A percentile compares a stretch with the other conserved stretches of the same genome.
Evolutionary conservation across 2,329 filamentous ascomycete genomes (phyloP).

Genomic region (Claviceps pusilla): DNA sequence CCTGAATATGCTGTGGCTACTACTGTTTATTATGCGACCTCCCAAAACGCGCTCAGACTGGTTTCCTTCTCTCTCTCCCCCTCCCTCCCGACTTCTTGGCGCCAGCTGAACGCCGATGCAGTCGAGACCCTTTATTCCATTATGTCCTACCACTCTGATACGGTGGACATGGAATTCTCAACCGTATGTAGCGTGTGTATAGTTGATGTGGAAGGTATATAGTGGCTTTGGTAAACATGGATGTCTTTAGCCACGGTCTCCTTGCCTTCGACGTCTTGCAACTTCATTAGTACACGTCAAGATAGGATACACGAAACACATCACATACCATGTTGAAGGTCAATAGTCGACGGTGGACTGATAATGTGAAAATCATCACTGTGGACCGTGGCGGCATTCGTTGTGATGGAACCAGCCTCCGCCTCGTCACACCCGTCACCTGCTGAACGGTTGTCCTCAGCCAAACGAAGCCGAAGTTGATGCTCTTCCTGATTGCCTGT

Average conservation of each 20-base stretch:
- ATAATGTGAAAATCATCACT: conserved; percentile 20
- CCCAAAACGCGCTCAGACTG: neutral
- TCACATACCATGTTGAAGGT: neutral
- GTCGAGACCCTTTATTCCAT: neutral
- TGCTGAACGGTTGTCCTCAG: neutral
- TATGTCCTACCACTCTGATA: neutral
- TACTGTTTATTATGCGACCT: neutral
- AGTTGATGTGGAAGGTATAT: conserved; percentile 11
- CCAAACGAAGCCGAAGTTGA: neutral
- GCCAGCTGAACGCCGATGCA: neutral
- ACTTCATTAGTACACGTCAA: neutral
- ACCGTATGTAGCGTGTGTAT: conserved; percentile 2
- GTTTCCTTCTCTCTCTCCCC: neutral
- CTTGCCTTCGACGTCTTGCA: neutral
- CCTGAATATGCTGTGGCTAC: neutral
- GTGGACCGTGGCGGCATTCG: conserved; percentile 20
- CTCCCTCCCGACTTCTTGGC: neutral
- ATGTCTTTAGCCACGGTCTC: neutral
- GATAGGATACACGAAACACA: neutral
- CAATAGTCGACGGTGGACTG: conserved; percentile 1
- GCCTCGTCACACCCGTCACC: neutral
- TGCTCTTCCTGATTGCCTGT: neutral
- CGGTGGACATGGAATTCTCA: neutral
- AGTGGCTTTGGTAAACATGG: conserved; percentile 1
- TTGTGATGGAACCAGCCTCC: conserved; percentile 12